Evolutionary conservation across 192 early-diverging fungal species (phyloP), one percentile per base, ranked within the genome.

Genomic region (Geosiphon pyriformis): DNA sequence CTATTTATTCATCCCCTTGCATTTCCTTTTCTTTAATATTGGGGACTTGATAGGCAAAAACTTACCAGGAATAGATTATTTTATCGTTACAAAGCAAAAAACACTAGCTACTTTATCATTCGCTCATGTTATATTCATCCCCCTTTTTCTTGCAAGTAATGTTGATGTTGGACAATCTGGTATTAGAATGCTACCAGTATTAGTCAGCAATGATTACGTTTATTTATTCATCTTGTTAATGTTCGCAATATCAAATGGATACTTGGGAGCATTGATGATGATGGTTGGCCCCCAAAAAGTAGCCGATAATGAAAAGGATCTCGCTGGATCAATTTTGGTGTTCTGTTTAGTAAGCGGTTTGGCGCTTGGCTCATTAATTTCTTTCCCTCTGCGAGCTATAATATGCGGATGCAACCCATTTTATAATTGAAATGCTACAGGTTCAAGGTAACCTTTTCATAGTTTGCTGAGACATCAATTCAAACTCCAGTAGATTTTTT

Each of bases 11-110:
- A 82, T 88, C 27, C 81, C 87, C 1, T 74, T 90, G 48, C 89
- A 90, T 53, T 93, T 91, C 62, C 74, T 93, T 59, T 55, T 81
- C 11, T 91, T 79, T 62, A 90, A 88, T 70, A 17, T 86, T 31
- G 88, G 87, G 51, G 91, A 93, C 64, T 90, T 85, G 82, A 22
- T 85, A 4, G 90, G 90, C 32, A 77, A 84, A 25, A 62, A 71
- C 22, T 70, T 84, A 23, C 79, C 79, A 18, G 66, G 82, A 22
- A 42, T 81, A 15, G 72, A 79, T 29, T 80, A 67, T 17, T 76
- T 86, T 31, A 68, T 70, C 1, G 83, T 82, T 27, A 77, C 78
- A 55, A 76, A 80, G 51, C 67, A 70, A 1, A 71, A 72, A 57
- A 54, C 75, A 52, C 34, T 87, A 53, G 37, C 83, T 47, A 46